Base-by-base conservation (phyloP, 1,284 basidiomycete genomes). In the Stygiomarasmius scandens region DNA sequence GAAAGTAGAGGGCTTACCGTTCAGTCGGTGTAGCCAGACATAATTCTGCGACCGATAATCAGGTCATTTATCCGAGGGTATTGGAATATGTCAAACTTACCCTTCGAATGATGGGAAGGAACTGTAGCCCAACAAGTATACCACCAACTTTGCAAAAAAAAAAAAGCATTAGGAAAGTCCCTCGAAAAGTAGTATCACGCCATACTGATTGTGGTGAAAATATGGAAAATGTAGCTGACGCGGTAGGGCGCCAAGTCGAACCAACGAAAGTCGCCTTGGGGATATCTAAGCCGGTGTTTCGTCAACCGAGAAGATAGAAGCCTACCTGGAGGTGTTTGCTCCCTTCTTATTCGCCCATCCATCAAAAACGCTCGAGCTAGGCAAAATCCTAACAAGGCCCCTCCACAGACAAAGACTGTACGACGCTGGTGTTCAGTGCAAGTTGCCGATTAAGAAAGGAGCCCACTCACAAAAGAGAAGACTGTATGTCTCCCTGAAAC, bases 191-290 rank as follows among this genome's bases (percentile, higher is more conserved):
- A 12, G 11, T 8, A 11, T 27, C 55, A 22, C 44, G 38, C 48
- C 66, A n/a, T 53, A 69, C 68, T 27, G 2, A 63, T 67, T 2
- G 67, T 61, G 9, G 66, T 54, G 51, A 66, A 67, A 29, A 68
- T 67, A 49, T 69, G 68, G 14, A 69, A 62, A 43, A 66, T 62
- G 14, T 66, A 59, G 43, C 63, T 67, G 11, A 57, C 27, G n/a
- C 64, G 63, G 57, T 64, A 69, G n/a, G 64, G 25, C 19, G 54
- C 48, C 27, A 60, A 38, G 5, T 56, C 41, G 52, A 67, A 67
- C 68, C 66, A 68, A 54, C 66, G 67, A 58, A 64, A 67, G 60
- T 68, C 68, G 14, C 68, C 68, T 67, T n/a, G n/a, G n/a, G n/a
- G n/a, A n/a, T n/a, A n/a, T n/a, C n/a, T n/a, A n/a, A n/a, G n/a